Conservation (phyloP, 2,329 filamentous ascomycete genomes). For the Phaeomoniella chlamydospora region DNA sequence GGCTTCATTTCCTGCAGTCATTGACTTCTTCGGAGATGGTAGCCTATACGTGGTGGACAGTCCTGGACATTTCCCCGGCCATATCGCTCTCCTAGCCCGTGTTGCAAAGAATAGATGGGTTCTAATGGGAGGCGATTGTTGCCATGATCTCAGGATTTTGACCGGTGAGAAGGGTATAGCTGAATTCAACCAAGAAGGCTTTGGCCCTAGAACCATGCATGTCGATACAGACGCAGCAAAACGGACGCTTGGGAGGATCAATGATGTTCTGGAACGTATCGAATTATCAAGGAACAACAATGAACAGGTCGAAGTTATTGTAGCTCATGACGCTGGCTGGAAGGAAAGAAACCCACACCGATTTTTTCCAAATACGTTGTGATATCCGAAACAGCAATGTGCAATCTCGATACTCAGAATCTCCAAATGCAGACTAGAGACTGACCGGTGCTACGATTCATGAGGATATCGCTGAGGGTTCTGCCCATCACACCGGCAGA, state of each 20-base stretch:
- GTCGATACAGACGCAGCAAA: slow-evolving; percentile 30
- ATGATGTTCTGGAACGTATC: slow-evolving; percentile 5
- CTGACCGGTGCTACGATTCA: no score
- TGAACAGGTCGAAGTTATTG: slow-evolving; percentile 8
- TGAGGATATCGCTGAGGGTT: no score
- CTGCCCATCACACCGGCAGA: no score
- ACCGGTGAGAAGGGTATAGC: slow-evolving; percentile 37
- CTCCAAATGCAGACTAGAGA: no score
- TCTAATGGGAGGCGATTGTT: slow-evolving; percentile 38
- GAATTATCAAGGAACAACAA: no score
- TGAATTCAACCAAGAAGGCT: slow-evolving; percentile 30
- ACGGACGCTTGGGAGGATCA: slow-evolving; percentile 25
- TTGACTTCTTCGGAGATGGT: slow-evolving; percentile 24
- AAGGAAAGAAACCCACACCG: slow-evolving; percentile 8
- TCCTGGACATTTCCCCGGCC: slow-evolving; percentile 14
- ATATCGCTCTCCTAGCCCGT: slow-evolving; percentile 13
- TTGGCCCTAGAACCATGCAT: slow-evolving; percentile 34
- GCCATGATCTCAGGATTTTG: slow-evolving; percentile 36
- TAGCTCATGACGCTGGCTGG: slow-evolving; percentile 10
- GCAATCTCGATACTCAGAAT: no score
- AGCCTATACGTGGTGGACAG: slow-evolving; percentile 12
- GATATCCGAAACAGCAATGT: no score
- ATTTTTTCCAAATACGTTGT: slow-evolving; percentile 8
- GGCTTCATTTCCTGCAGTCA: slow-evolving; percentile 25
- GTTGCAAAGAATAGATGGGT: slow-evolving; percentile 24